Base-by-base conservation (phyloP, 1,284 basidiomycete species). In the Moesziomyces aphidis region DNA sequence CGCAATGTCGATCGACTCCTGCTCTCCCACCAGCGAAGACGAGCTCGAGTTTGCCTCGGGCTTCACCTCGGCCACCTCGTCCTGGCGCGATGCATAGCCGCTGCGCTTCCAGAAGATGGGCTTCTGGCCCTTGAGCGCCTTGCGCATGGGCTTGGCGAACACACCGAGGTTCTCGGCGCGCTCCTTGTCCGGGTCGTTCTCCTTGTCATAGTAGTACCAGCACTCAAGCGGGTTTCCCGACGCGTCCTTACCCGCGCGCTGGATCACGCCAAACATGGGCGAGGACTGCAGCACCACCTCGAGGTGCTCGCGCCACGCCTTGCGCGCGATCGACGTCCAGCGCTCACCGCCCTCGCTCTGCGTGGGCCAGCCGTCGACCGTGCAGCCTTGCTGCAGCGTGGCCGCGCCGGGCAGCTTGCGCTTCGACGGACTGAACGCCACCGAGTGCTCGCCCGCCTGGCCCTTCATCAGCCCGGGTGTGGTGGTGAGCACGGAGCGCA, bases 181-280 rank as follows among this genome's bases (percentile, higher is more conserved):
- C 60, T 83, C 81, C 46, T 61, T 61, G 60, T 84, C 83, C 6
- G 70, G 66, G 50, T 83, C 82, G 22, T 77, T 72, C 53, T 81
- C 82, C 61, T 78, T 75, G 55, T 81, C 78, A 72, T 83, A 83
- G 71, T 83, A 78, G 64, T 82, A 83, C 82, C 82, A 84, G 57
- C 73, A 78, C 61, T 84, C 82, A 43, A 84, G 74, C 11, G 79
- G 77, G 55, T 82, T 80, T 26, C 83, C 83, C 6, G 67, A 73
- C 24, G 80, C 76, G 47, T 83, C 83, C 43, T 82, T 84, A 15
- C 83, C 83, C 2, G 77, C 76, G 3, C 83, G 78, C 57, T 79
- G 75, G 45, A 84, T 84, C 26, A 72, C 76, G n/a, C 80, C 83
- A 50, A 84, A 84, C 73, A 78, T 78, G 19, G 76, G 76, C 21